These are phyloP conservation scores for Acanthamoeba royreba DNA, from an alignment of 208 protist genomes.

Conservation along the genomic window DNA sequence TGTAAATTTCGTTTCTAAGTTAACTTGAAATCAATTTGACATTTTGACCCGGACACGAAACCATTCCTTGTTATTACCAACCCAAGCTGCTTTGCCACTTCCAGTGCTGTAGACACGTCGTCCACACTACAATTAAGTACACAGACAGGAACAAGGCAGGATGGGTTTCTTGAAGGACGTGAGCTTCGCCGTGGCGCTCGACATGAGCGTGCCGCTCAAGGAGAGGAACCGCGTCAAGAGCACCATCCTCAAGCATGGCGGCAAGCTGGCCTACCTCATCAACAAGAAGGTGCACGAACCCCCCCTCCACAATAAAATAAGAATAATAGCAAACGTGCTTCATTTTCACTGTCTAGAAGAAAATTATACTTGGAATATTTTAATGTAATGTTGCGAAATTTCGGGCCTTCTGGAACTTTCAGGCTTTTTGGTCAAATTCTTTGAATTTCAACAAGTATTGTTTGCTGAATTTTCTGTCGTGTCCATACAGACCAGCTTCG, in stretches of 20 bases:
- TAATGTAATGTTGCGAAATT: too few relatives aligned
- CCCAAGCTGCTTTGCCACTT: too few relatives aligned
- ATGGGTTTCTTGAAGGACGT: neutral
- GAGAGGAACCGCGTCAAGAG: neutral
- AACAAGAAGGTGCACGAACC: neutral
- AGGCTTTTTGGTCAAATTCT: too few relatives aligned
- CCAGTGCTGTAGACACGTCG: too few relatives aligned
- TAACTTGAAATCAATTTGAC: too few relatives aligned
- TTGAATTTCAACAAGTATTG: too few relatives aligned
- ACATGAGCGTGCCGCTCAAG: neutral
- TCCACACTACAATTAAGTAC: too few relatives aligned
- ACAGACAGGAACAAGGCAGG: neutral
- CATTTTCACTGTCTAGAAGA: neutral
- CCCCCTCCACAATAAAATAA: neutral
- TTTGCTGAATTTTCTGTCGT: neutral
- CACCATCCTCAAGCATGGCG: neutral
- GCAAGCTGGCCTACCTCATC: neutral
- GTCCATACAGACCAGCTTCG: neutral
- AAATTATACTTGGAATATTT: neutral
- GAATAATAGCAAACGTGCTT: neutral
- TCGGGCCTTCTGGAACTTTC: too few relatives aligned
- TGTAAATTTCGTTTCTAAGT: too few relatives aligned
- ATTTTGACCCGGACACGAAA: too few relatives aligned
- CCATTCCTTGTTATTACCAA: too few relatives aligned
- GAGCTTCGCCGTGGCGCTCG: neutral